Evolutionary conservation across 495 filamentous ascomycete species (phyloP), one percentile per base, ranked within the genome.

Genomic region (Astrothelium subdiscretum): DNA sequence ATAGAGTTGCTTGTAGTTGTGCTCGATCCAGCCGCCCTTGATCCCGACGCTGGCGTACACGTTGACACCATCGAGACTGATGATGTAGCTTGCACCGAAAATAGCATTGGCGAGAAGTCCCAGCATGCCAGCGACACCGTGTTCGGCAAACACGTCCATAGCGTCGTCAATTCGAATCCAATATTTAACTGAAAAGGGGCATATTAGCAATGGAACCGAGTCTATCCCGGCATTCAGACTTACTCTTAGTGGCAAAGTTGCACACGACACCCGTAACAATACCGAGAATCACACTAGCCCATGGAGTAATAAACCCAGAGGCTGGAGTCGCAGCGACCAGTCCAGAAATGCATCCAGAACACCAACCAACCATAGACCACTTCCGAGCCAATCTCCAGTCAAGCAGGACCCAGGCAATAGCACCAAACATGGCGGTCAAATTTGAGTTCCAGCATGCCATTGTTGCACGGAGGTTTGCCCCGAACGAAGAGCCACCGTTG

Each of bases 341-440:
- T 54, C 71, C 66, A 63, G 69, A 74, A 59, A 71, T 71, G 66
- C 87, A 85, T 54, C 94, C 94, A 27, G 94, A 98, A 76, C 94
- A 98, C 89, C 94, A 96, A 60, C 94, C 94, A 68, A 98, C 94
- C 82, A 97, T 95, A 1, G 92, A 96, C 94, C 94, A 97, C 79
- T 98, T 98, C 73, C 86, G 85, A 54, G 95, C 94, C 52, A 98
- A 80, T 57, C 94, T 85, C 83, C 85, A 98, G 79, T 98, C 94
- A 69, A 97, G 88, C 54, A 98, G 70, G 65, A 87, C 85, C 94
- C 94, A 98, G 58, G 90, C 87, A 63, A 90, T 87, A 57, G 89
- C 87, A 24, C 80, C 92, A 65, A 96, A 92, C 69, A 87, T 89
- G 64, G 91, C 94, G 26, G 91, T 92, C 68, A 97, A 69, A 77